Base-by-base conservation (phyloP, 2,329 filamentous ascomycete genomes). In the Fusarium chlamydosporum region DNA sequence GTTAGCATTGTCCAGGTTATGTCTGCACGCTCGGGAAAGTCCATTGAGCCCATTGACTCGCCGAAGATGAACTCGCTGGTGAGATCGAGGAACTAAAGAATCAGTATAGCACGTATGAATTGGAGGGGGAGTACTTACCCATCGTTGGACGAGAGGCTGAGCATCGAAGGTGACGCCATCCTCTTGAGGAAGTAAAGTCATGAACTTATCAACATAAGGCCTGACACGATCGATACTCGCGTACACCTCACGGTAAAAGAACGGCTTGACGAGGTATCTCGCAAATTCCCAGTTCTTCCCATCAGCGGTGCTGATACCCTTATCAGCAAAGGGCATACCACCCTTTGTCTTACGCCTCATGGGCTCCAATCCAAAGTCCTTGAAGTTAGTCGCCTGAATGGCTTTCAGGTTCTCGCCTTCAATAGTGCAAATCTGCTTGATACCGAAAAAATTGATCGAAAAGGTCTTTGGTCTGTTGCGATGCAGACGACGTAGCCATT, bases 261-360 rank as follows among this genome's bases (percentile, higher is more conserved):
- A 58, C 5, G 55, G 55, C 5, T 58, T 58, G 29, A 58, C 55
- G 11, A 58, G 47, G 3, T 33, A 51, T 3, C 55, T 50, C 0
- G 55, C 55, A 37, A 43, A 43, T 2, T 58, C 55, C 55, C 55
- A 58, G 31, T 58, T 51, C 2, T 58, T 58, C 11, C 55, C 55
- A 54, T 58, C 55, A 9, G 55, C 41, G 1, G 47, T 51, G 3
- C 51, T 51, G 6, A 58, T 43, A 18, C 55, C 55, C 18, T 58
- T 58, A 15, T 58, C 55, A 10, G 55, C 55, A 8, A 58, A 58
- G 4, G 55, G 55, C 18, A 54, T 51, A 31, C 38, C 55, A 20
- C 47, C 55, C n/a, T 58, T 58, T 27, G 47, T 58, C 31, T 53
- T 58, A 9, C 51, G 51, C 3, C 55, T 50, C 33, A 58, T 58